phyloP scores from a whole-genome alignment of 148 eudicot genomes.

The Silene uniflora region DNA sequence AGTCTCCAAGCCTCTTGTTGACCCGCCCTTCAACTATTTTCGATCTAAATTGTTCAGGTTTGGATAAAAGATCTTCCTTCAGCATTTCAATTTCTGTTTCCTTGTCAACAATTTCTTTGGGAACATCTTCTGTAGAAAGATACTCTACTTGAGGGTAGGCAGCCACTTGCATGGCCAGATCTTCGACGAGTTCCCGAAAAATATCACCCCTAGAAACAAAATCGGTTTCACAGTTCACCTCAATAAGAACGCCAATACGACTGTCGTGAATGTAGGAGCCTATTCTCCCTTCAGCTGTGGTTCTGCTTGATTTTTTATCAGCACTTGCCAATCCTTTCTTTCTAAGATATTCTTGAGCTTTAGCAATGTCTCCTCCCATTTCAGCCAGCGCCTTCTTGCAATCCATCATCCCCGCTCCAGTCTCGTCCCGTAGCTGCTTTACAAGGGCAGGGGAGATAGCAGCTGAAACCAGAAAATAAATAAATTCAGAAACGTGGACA shows the following conservation, averaged over 20 bases:
- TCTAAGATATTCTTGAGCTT: slow-evolving; percentile 85
- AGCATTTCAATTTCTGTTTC: slow-evolving; percentile 90
- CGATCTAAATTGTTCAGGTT: slow-evolving; percentile 81
- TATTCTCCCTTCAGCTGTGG: slow-evolving; percentile 92
- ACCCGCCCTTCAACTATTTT: slow-evolving; percentile 93
- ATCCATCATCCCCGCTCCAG: slow-evolving; percentile 99
- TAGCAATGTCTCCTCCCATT: slow-evolving; percentile 66
- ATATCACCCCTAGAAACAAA: slow-evolving; percentile 93
- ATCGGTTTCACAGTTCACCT: slow-evolving; percentile 95
- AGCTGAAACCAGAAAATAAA: slow-evolving; percentile 34
- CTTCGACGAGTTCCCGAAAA: slow-evolving; percentile 81
- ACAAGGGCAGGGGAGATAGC: slow-evolving; percentile 81
- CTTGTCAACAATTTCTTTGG: slow-evolving; percentile 59
- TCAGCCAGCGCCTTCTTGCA: slow-evolving; percentile 91
- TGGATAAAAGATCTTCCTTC: slow-evolving; percentile 85
- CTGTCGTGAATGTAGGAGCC: slow-evolving; percentile 91
- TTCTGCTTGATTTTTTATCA: slow-evolving; percentile 84
- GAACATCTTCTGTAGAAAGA: slow-evolving; percentile 72
- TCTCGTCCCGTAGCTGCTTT: slow-evolving; percentile 84
- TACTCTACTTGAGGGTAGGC: slow-evolving; percentile 95
- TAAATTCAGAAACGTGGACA: slow-evolving; percentile 6
- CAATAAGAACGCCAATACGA: slow-evolving; percentile 81
- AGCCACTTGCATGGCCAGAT: slow-evolving; percentile 98
- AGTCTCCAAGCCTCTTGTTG: slow-evolving; percentile 79
- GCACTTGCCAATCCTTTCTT: slow-evolving; percentile 97